Evolutionary conservation across 192 early-diverging fungal genomes (phyloP).

Genomic region (Pilobolus umbonatus): DNA sequence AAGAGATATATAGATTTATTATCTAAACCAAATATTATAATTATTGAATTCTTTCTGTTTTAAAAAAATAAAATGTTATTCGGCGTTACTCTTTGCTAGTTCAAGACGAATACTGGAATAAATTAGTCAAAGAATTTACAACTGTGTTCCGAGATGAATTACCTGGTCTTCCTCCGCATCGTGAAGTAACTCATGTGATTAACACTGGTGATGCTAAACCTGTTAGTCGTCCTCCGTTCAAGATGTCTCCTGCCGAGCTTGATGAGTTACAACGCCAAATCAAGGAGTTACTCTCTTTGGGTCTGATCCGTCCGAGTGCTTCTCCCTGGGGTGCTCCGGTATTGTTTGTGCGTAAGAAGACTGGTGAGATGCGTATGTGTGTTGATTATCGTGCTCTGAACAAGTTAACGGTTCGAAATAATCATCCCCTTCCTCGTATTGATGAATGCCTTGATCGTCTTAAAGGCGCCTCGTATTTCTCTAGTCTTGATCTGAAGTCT

Average conservation of each 20-base stretch:
- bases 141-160: slow-evolving; percentile 20
- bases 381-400: slow-evolving; percentile 52
- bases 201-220: slow-evolving; percentile 21
- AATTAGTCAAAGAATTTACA: slow-evolving; percentile 9
- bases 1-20: too few relatives aligned
- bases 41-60: too few relatives aligned
- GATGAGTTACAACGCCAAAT: slow-evolving; percentile 11
- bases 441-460: slow-evolving; percentile 35
- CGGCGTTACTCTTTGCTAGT: neutral
- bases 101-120: neutral
- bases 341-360: slow-evolving; percentile 39
- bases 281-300: slow-evolving; percentile 5
- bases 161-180: slow-evolving; percentile 23
- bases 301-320: slow-evolving; percentile 2
- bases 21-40: too few relatives aligned
- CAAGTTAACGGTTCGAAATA: slow-evolving; percentile 34
- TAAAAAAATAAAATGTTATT: too few relatives aligned
- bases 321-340: slow-evolving; percentile 19
- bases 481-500: too few relatives aligned
- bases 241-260: slow-evolving; percentile 16
- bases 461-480: too few relatives aligned
- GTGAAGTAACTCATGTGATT: slow-evolving; percentile 17
- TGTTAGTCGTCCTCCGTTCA: slow-evolving; percentile 16
- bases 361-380: slow-evolving; percentile 41
- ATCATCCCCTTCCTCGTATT: slow-evolving; percentile 41